These are phyloP conservation scores for Mycena kentingensis DNA, from an alignment of 768 basidiomycete genomes.

Conservation along the genomic window DNA sequence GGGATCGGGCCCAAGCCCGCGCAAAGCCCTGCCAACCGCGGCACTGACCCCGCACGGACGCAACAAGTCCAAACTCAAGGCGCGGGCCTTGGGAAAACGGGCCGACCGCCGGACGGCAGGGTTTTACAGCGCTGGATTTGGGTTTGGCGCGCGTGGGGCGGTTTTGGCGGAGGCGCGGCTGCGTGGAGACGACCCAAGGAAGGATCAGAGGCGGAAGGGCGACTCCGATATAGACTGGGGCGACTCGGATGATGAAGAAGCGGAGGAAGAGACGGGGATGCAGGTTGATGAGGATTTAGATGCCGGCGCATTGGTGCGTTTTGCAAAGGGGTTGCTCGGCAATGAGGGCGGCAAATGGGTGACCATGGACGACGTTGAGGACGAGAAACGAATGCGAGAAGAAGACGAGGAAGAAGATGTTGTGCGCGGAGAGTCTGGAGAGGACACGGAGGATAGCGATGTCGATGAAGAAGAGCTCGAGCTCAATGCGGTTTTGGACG, in stretches of 20 bases:
- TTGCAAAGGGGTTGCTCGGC: slow-evolving; percentile 53
- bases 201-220: slow-evolving; percentile 54
- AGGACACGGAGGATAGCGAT: slow-evolving; percentile 23
- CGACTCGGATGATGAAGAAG: slow-evolving; percentile 37
- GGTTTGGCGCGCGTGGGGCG: slow-evolving; percentile 37
- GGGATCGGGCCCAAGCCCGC: slow-evolving; percentile 27
- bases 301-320: slow-evolving; percentile 52
- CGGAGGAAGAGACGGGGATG: slow-evolving; percentile 57
- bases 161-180: slow-evolving; percentile 56
- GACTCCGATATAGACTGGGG: slow-evolving; percentile 77
- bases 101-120: slow-evolving; percentile 30
- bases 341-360: slow-evolving; percentile 45
- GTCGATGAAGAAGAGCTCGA: slow-evolving; percentile 26
- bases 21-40: slow-evolving; percentile 31
- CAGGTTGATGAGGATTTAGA: slow-evolving; percentile 61
- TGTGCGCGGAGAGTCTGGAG: background rate
- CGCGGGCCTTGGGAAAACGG: slow-evolving; percentile 27
- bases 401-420: slow-evolving; percentile 49
- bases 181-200: slow-evolving; percentile 42
- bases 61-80: slow-evolving; percentile 28
- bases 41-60: slow-evolving; percentile 29
- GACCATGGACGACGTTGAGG: slow-evolving; percentile 71
- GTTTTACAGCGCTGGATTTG: slow-evolving; percentile 24
- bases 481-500: slow-evolving; percentile 40
- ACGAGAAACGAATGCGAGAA: slow-evolving; percentile 46